These are phyloP conservation scores for Knoxia roxburghii DNA, from an alignment of 257 asterid species.

Conservation along the genomic window DNA sequence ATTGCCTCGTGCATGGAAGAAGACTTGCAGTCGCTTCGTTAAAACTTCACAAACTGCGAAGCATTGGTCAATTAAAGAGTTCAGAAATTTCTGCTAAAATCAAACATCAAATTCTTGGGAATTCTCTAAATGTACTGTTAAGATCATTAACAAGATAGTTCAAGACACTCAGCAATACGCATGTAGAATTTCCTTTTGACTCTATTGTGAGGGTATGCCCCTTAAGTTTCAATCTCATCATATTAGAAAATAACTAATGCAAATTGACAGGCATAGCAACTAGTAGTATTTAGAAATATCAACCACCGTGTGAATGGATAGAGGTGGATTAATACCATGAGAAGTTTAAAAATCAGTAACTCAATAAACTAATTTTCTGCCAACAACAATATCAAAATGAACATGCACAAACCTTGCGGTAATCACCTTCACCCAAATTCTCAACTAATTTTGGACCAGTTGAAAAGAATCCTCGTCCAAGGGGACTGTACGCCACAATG, in stretches of 20 bases:
- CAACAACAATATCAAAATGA: not conserved
- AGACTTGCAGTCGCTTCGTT: not conserved
- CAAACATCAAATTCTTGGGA: not conserved
- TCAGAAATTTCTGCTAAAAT: not conserved
- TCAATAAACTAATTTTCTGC: not conserved
- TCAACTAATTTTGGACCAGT: slow-evolving; percentile 35
- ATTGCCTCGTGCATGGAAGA: not conserved
- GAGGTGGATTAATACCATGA: not conserved
- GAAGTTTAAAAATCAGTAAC: no score
- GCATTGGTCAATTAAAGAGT: not conserved
- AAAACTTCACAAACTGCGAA: not conserved
- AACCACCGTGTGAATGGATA: not conserved
- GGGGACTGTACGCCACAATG: slow-evolving; percentile 50
- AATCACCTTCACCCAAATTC: slow-evolving; percentile 28
- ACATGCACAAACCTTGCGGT: slow-evolving; percentile 21
- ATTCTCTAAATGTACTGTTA: not conserved
- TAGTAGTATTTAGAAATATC: not conserved
- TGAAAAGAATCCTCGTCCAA: slow-evolving; percentile 50
- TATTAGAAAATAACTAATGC: no score
- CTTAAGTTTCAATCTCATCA: not conserved
- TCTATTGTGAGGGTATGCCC: not conserved
- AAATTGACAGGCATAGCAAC: not conserved
- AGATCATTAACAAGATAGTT: not conserved
- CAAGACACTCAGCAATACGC: no score
- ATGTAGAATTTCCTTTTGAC: no score